Percentiles rank a stretch among this genome's conserved stretches.
phyloP scores from a whole-genome alignment of 2,329 filamentous ascomycete genomes.

The Fusarium verrucosum region DNA sequence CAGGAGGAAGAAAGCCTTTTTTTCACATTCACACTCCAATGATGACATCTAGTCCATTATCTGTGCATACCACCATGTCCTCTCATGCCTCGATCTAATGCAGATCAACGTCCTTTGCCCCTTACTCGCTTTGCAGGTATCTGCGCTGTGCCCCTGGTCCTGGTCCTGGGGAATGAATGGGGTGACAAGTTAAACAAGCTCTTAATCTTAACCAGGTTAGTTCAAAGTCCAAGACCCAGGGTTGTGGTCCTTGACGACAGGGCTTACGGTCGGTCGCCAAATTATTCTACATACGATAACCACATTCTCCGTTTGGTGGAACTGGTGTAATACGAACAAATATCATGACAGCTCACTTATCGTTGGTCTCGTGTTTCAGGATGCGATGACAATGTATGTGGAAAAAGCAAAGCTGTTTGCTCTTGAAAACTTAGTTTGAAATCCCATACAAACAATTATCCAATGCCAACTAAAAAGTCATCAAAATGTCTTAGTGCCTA shows the following conservation, averaged over 20 bases:
- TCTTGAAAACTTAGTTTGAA: background rate
- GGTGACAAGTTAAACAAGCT: constrained; percentile 32
- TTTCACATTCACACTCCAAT: background rate
- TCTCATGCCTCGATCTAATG: constrained; percentile 3
- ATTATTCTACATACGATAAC: constrained; percentile 6
- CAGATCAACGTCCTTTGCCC: constrained; percentile 18
- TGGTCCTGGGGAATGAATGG: constrained; percentile 34
- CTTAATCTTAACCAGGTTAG: constrained; percentile 30
- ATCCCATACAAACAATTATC: background rate
- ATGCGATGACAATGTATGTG: constrained; percentile 2
- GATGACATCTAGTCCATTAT: background rate
- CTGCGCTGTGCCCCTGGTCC: constrained; percentile 18
- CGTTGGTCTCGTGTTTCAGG: constrained; percentile 15
- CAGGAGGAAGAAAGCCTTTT: constrained; percentile 3
- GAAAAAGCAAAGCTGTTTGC: constrained; percentile 11
- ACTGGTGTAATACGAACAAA: background rate
- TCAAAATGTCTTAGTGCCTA: constrained; percentile 5
- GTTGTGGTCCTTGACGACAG: constrained; percentile 23
- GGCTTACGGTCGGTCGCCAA: constrained; percentile 25
- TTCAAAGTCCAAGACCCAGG: constrained; percentile 11
- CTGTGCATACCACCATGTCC: constrained; percentile 3
- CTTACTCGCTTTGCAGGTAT: constrained; percentile 9
- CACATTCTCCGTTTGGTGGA: background rate
- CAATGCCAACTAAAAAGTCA: background rate
- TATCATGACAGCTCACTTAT: constrained; percentile 19